Percentiles rank a stretch among this genome's conserved stretches.
Evolutionary conservation across 768 basidiomycete genomes (phyloP).

Genomic region (Phlegmacium glaucopus): DNA sequence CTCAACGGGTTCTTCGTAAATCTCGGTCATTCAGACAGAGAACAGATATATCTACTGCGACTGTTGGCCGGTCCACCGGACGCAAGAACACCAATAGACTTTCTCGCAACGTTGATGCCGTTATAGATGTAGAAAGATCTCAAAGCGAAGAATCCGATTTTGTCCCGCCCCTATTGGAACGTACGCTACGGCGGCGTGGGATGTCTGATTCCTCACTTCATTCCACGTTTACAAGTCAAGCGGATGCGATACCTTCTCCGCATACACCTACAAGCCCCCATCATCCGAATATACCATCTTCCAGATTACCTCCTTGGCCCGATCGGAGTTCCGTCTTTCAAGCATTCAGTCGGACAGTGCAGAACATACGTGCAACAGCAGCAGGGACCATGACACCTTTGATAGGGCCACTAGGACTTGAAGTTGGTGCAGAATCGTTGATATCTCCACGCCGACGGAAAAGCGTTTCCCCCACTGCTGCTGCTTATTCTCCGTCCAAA

Average conservation of each 20-base stretch:
- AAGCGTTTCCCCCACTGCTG: neutral
- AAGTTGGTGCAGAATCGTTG: neutral
- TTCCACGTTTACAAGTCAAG: slow-evolving; percentile 70
- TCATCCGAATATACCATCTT: slow-evolving; percentile 2
- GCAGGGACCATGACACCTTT: neutral
- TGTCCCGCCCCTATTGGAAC: slow-evolving; percentile 55
- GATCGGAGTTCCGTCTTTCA: slow-evolving; percentile 49
- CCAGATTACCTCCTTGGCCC: slow-evolving; percentile 28
- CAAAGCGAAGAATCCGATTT: slow-evolving; percentile 34
- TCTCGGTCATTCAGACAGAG: slow-evolving; percentile 27
- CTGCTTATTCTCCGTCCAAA: neutral
- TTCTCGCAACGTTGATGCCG: slow-evolving; percentile 74
- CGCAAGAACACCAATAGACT: slow-evolving; percentile 29
- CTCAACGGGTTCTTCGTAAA: slow-evolving; percentile 23
- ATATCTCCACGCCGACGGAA: neutral
- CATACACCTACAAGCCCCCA: neutral
- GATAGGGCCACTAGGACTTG: slow-evolving; percentile 10
- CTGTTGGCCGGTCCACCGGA: slow-evolving; percentile 20
- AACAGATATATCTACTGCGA: slow-evolving; percentile 15
- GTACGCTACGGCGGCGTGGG: slow-evolving; percentile 72
- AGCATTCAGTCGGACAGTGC: slow-evolving; percentile 51
- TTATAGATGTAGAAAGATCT: slow-evolving; percentile 54
- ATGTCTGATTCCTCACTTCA: slow-evolving; percentile 92
- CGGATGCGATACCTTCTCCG: slow-evolving; percentile 27
- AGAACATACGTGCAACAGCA: slow-evolving; percentile 37